Conservation (phyloP, 176 grass and related monocot genomes). For the Phoenix dactylifera region DNA sequence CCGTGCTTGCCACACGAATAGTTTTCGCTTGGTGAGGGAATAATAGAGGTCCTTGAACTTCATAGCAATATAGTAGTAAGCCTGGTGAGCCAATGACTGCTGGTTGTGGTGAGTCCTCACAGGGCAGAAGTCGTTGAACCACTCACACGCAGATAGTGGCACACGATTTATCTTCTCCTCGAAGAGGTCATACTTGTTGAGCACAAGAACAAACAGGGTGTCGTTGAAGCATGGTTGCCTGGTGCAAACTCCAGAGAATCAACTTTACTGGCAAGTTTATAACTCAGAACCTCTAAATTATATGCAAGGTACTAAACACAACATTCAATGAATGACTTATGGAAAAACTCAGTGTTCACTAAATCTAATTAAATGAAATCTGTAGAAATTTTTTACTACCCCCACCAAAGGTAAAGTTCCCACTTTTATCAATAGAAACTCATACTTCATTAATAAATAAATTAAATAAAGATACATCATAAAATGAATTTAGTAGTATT, state of each 20-base stretch:
- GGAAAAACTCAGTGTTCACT: too few species aligned
- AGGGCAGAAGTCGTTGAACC: slow-evolving; percentile 78
- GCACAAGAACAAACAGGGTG: slow-evolving; percentile 74
- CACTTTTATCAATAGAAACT: too few species aligned
- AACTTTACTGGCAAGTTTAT: too few species aligned
- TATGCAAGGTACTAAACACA: too few species aligned
- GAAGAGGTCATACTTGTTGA: slow-evolving; percentile 90
- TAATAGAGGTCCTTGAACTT: slow-evolving; percentile 85
- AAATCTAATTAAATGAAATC: too few species aligned
- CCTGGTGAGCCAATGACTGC: slow-evolving; percentile 80
- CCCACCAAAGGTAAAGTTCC: too few species aligned
- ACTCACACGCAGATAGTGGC: slow-evolving; percentile 49
- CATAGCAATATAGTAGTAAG: slow-evolving; percentile 80
- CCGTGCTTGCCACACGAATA: slow-evolving; percentile 82
- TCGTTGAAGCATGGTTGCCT: slow-evolving; percentile 76
- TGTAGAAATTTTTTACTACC: too few species aligned
- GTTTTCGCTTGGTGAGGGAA: slow-evolving; percentile 42
- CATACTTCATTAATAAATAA: too few species aligned
- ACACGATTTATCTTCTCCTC: slow-evolving; percentile 67
- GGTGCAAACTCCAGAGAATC: not conserved
- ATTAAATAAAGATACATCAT: too few species aligned
- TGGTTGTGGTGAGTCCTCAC: slow-evolving; percentile 66
- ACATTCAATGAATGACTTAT: too few species aligned
- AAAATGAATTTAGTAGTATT: not conserved
- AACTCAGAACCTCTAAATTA: too few species aligned